These are phyloP conservation scores for Phytopythium delawarense DNA, from an alignment of 352 stramenopile genomes.

Conservation along the genomic window DNA sequence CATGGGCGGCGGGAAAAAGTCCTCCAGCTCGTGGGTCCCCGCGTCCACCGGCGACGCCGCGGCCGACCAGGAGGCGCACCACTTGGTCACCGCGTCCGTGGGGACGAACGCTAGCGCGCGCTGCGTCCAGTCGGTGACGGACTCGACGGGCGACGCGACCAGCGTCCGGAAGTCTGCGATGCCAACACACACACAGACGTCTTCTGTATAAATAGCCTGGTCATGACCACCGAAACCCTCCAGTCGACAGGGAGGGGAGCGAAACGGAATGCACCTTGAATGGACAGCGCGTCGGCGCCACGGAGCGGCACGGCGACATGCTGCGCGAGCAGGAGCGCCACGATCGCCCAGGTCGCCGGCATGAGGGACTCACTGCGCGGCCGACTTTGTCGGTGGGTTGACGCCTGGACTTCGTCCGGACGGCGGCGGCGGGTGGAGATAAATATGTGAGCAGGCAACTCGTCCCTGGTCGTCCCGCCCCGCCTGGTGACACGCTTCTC, in stretches of 20 bases:
- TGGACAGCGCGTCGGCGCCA: neutral
- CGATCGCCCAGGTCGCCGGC: neutral
- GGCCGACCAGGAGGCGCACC: neutral
- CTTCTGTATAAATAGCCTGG: neutral
- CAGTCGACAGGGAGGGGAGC: neutral
- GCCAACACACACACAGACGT: neutral
- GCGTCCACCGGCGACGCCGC: neutral
- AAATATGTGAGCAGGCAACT: neutral
- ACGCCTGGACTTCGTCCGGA: neutral
- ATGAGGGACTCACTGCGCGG: neutral
- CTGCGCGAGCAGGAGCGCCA: neutral
- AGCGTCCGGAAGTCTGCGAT: neutral
- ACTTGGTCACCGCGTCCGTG: neutral
- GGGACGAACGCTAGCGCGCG: neutral
- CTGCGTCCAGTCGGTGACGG: neutral
- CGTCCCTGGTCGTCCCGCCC: neutral
- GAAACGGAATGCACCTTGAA: neutral
- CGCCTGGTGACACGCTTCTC: neutral
- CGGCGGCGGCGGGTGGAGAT: neutral
- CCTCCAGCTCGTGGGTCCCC: constrained; percentile 3
- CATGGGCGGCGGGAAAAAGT: constrained; percentile 25
- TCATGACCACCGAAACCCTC: neutral
- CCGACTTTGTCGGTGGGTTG: neutral
- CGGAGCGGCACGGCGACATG: neutral
- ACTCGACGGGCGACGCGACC: neutral